Evolutionary conservation across 1,284 basidiomycete genomes (phyloP).

Genomic region (Coriolopsis trogii): DNA sequence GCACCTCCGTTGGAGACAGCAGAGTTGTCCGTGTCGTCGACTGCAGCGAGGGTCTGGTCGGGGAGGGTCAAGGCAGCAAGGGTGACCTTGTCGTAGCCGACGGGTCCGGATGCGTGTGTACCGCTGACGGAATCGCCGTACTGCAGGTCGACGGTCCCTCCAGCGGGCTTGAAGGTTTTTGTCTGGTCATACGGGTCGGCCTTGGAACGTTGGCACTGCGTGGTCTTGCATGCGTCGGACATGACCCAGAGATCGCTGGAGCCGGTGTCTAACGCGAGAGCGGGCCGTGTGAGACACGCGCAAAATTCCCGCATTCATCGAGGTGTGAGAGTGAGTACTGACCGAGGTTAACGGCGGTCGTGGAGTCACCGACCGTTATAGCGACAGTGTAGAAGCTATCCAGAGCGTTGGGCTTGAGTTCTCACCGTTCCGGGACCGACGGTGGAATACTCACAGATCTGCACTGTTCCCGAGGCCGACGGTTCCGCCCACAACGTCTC

Average conservation of each 20-base stretch:
- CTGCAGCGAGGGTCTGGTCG: slow-evolving; percentile 38
- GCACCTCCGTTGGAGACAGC: slow-evolving; percentile 39
- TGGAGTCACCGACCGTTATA: slow-evolving; percentile 31
- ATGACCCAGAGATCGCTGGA: slow-evolving; percentile 39
- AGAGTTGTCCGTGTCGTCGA: slow-evolving; percentile 40
- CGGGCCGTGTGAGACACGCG: not conserved
- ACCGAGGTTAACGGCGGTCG: slow-evolving; percentile 35
- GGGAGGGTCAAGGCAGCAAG: slow-evolving; percentile 40
- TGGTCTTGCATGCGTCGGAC: slow-evolving; percentile 29
- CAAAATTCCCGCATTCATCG: too few species aligned
- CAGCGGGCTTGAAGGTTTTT: slow-evolving; percentile 31
- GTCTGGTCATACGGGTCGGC: slow-evolving; percentile 28
- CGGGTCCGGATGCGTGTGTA: slow-evolving; percentile 39
- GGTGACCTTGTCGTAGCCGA: slow-evolving; percentile 38
- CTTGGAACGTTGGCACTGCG: slow-evolving; percentile 24
- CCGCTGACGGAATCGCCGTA: slow-evolving; percentile 43
- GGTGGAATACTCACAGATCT: slow-evolving; percentile 29
- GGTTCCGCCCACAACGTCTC: slow-evolving; percentile 23
- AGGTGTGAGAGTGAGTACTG: slow-evolving; percentile 1
- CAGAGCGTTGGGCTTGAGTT: not conserved
- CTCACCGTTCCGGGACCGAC: not conserved
- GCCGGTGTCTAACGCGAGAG: slow-evolving; percentile 31
- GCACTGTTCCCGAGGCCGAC: slow-evolving; percentile 31
- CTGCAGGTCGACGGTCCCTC: slow-evolving; percentile 32
- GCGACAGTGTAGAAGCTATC: slow-evolving; percentile 34